Conservation (phyloP, 305 asterid genomes). For the Fraxinus floribunda region DNA sequence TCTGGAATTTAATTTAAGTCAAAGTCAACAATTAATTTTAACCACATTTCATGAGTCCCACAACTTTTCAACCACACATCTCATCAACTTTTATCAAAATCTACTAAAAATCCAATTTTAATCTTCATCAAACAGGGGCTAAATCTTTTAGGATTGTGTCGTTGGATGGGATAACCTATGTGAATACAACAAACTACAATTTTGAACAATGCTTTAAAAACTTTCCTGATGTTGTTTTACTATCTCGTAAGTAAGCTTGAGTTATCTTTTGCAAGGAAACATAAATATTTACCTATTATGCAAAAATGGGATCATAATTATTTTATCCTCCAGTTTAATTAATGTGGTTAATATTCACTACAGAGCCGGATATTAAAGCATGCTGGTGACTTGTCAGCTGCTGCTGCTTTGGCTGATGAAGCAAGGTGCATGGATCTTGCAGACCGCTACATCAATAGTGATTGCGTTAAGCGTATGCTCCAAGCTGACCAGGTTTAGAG, state of each 20-base stretch:
- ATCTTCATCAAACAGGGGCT: not conserved
- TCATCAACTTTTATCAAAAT: not conserved
- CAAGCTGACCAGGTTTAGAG: slow-evolving; percentile 91
- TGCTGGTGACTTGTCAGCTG: slow-evolving; percentile 86
- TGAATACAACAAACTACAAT: not conserved
- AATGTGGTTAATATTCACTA: slow-evolving; percentile 22
- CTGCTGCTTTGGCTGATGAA: slow-evolving; percentile 97
- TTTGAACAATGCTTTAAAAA: not conserved
- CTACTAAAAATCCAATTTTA: not conserved
- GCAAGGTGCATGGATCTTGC: slow-evolving; percentile 99
- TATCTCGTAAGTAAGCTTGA: not conserved
- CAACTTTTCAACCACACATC: not conserved
- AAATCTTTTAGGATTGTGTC: not conserved
- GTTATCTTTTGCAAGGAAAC: not conserved
- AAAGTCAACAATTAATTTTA: not conserved
- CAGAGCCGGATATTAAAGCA: slow-evolving; percentile 98
- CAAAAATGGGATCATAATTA: not conserved
- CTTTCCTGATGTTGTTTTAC: not conserved
- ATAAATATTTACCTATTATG: not conserved
- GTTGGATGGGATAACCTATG: not conserved
- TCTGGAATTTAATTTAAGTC: not conserved
- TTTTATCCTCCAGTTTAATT: not conserved
- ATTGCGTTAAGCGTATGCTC: slow-evolving; percentile 96
- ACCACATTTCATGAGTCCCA: not conserved
- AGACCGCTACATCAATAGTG: slow-evolving; percentile 94